phyloP scores from a whole-genome alignment of 2,329 filamentous ascomycete species.

The Xylariales sp. region DNA sequence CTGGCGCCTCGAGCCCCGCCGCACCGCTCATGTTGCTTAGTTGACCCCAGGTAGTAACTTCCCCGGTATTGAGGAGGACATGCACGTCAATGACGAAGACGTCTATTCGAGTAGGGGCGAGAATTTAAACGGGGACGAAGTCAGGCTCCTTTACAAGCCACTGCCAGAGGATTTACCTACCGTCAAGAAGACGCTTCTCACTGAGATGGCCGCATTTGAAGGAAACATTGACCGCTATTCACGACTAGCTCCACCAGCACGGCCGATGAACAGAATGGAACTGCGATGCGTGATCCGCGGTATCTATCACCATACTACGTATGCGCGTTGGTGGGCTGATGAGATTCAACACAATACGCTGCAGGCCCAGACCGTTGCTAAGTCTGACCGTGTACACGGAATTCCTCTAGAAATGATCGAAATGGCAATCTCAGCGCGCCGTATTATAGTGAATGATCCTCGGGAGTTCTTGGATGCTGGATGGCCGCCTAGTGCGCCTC shows the following conservation, averaged over 20 bases:
- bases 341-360: background rate
- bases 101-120: background rate
- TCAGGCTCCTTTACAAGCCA: conserved; percentile 7
- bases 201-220: conserved; percentile 13
- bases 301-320: conserved; percentile 21
- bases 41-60: background rate
- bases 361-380: background rate
- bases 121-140: background rate
- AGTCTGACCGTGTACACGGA: background rate
- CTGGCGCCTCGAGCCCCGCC: background rate
- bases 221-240: conserved; percentile 13
- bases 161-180: conserved; percentile 14
- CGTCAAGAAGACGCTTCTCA: conserved; percentile 10
- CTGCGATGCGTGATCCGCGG: background rate
- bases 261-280: background rate
- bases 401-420: background rate
- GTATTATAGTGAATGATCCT: conserved; percentile 8
- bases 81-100: background rate
- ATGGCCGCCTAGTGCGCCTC: background rate
- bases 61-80: conserved; percentile 5
- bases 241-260: background rate
- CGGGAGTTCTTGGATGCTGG: conserved; percentile 1
- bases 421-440: conserved; percentile 8
- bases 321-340: conserved; percentile 6
- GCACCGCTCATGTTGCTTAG: background rate